These are phyloP conservation scores for Phragmites australis DNA, from an alignment of 176 grass and related monocot species.

Conservation along the genomic window DNA sequence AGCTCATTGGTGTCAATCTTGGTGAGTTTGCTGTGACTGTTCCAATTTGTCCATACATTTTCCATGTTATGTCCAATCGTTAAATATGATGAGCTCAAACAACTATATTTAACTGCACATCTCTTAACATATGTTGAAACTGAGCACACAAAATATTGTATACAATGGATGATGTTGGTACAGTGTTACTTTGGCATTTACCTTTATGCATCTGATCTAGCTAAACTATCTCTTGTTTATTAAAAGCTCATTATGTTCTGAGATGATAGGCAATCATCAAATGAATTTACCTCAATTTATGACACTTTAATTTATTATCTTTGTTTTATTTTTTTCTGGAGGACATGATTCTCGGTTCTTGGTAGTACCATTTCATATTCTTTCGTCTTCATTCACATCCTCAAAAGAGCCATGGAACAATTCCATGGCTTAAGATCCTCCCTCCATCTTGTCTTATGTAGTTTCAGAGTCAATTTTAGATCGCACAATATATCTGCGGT, in stretches of 20 bases:
- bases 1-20: conserved; percentile 19
- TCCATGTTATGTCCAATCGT: background rate
- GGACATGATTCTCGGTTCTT: conserved; percentile 2
- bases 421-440: conserved; percentile 4
- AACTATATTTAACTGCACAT: conserved; percentile 13
- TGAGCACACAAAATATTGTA: conserved; percentile 9
- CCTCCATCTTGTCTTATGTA: background rate
- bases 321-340: background rate
- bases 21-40: conserved; percentile 35
- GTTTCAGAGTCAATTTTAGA: conserved; percentile 1
- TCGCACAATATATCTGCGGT: background rate
- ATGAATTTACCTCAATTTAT: background rate
- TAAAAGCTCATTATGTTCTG: conserved; percentile 6
- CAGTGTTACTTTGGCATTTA: background rate
- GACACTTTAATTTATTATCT: background rate
- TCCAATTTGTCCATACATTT: conserved; percentile 6
- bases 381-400: background rate
- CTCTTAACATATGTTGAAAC: background rate
- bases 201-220: conserved; percentile 14
- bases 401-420: background rate
- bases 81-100: background rate
- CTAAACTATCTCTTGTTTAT: conserved; percentile 1
- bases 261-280: background rate
- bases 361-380: background rate
- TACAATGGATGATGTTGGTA: background rate